Evolutionary conservation across 2,329 filamentous ascomycete species (phyloP), one percentile per base, ranked within the genome.

Genomic region (Colletotrichum echinochloae): DNA sequence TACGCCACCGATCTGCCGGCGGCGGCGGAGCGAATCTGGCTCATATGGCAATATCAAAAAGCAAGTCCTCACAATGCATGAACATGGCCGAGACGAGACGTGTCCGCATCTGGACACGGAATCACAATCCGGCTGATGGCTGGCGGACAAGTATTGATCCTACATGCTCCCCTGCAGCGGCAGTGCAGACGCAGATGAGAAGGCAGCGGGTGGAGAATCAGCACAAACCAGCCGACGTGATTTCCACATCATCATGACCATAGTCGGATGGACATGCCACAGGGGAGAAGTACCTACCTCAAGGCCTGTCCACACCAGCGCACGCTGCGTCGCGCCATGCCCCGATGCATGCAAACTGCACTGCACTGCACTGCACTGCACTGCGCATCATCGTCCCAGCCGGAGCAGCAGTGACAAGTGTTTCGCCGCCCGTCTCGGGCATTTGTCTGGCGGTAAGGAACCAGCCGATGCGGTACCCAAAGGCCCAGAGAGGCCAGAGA

Each of bases 1-100:
- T 48, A 16, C 67, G 64, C 64, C 67, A 67, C 64, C 67, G 67
- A 70, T 70, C 64, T 57, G 35, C 57, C 57, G 51, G 64, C 51
- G 44, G 57, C n/a, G n/a, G n/a, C n/a, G n/a, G n/a, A n/a, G n/a
- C 37, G 37, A 23, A 39, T 52, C 64, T 67, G 67, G 59, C 48
- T 62, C 57, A 62, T 20, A 28, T 52, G 57, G 64, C 52, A 70
- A 62, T 59, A 39, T 48, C 35, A 48, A 70, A 70, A 70, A 63
- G 67, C 35, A 70, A 70, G 64, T 39, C 35, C n/a, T 56, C 44
- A 6, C 35, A 57, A n/a, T 62, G 37, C 67, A 56, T 57, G 26
- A 39, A 57, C 28, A 46, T 49, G 57, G 26, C 16, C 26, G 49
- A 48, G 28, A 63, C 26, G 49, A 39, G 28, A 63, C 30, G 44